phyloP scores from a whole-genome alignment of 371 early-diverging fungal genomes.

The Apophysomyces trapeziformis region DNA sequence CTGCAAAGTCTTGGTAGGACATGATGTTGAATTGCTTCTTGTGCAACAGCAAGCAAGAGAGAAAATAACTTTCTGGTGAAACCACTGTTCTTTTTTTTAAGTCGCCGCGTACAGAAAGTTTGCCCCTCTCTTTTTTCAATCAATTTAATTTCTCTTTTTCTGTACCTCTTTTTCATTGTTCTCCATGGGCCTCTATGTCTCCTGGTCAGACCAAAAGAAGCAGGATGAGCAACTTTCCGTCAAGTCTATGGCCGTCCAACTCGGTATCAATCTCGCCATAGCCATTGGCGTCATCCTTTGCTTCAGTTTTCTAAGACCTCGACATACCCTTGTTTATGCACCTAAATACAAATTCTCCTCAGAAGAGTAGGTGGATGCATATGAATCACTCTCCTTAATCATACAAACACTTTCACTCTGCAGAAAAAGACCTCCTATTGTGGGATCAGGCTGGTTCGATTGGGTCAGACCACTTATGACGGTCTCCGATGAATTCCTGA shows the following conservation, averaged over 20 bases:
- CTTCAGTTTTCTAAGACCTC: conserved; percentile 44
- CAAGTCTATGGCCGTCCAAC: conserved; percentile 47
- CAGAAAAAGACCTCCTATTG: conserved; percentile 62
- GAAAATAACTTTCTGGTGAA: background rate
- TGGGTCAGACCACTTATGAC: conserved; percentile 67
- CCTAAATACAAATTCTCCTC: conserved; percentile 45
- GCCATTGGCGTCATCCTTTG: conserved; percentile 48
- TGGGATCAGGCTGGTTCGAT: conserved; percentile 56
- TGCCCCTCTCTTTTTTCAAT: background rate
- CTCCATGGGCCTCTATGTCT: conserved; percentile 24
- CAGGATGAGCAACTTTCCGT: conserved; percentile 29
- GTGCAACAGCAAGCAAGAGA: background rate
- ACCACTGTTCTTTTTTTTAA: conserved; percentile 6
- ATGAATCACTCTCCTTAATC: background rate
- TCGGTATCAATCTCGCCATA: conserved; percentile 51
- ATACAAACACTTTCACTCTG: background rate
- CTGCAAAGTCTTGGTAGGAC: conserved; percentile 1
- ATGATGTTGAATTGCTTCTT: conserved; percentile 3
- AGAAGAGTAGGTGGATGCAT: conserved; percentile 32
- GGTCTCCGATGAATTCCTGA: conserved; percentile 58
- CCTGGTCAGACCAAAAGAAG: conserved; percentile 28
- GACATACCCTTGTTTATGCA: conserved; percentile 50
- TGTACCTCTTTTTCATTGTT: background rate
- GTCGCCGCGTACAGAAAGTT: conserved; percentile 9
- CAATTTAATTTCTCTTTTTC: background rate